Conservation (phyloP, 768 basidiomycete species). For the Phlebiopsis flavidoalba region DNA sequence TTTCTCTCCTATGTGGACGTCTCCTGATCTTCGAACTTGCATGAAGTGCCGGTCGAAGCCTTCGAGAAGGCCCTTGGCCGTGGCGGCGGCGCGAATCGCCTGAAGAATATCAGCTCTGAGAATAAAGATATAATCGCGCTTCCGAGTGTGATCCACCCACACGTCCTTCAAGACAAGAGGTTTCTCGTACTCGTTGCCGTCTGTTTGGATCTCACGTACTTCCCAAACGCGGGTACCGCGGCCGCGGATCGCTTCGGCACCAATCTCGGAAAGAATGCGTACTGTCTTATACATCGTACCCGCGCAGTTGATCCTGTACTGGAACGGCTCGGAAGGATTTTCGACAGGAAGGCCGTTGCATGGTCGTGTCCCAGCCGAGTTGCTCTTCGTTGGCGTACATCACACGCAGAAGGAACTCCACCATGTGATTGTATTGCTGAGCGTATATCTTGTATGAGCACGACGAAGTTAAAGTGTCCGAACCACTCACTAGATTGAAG, state of each 20-base stretch:
- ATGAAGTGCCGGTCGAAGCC: not conserved
- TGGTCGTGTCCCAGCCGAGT: slow-evolving; percentile 5
- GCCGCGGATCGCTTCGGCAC: not conserved
- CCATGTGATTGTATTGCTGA: not conserved
- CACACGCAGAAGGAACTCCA: slow-evolving; percentile 1
- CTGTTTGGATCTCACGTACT: not conserved
- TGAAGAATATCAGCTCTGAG: no score
- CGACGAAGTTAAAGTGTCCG: no score
- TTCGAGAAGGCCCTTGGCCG: not conserved
- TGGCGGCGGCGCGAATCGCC: not conserved
- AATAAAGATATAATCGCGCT: no score
- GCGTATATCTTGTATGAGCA: not conserved
- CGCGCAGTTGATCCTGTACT: not conserved
- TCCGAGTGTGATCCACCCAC: not conserved
- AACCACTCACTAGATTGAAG: slow-evolving; percentile 14
- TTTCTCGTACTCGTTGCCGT: not conserved
- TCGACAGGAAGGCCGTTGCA: not conserved
- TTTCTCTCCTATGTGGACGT: not conserved
- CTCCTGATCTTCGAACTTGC: not conserved
- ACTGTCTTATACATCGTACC: not conserved
- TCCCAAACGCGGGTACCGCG: slow-evolving; percentile 4
- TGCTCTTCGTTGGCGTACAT: not conserved
- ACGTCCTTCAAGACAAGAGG: not conserved
- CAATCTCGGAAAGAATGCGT: not conserved
- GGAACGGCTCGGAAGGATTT: not conserved